Evolutionary conservation across 192 early-diverging fungal genomes (phyloP).

Genomic region (Neocallimastix lanati): DNA sequence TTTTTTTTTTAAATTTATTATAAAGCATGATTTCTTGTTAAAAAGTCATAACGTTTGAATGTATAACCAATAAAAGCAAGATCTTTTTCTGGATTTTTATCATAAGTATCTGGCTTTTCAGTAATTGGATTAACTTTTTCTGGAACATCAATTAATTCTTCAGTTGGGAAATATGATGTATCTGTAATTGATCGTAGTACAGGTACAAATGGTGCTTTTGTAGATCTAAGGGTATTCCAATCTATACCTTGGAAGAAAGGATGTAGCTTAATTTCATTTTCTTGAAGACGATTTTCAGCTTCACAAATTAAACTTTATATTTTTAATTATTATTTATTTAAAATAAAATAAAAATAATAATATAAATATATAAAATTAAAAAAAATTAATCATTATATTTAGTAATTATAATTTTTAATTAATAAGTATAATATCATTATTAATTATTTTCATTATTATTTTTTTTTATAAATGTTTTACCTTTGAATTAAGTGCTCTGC

Average conservation of each 20-base stretch:
- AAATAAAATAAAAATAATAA: too few species aligned
- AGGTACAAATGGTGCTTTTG: constrained; percentile 83
- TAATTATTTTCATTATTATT: neutral
- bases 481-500: constrained; percentile 81
- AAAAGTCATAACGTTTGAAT: constrained; percentile 46
- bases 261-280: constrained; percentile 73
- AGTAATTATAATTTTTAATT: too few species aligned
- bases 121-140: neutral
- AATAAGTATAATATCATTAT: neutral
- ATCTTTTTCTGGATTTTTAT: constrained; percentile 52
- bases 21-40: too few species aligned
- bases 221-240: constrained; percentile 67
- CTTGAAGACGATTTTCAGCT: constrained; percentile 34
- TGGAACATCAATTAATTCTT: constrained; percentile 69
- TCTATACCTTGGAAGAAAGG: constrained; percentile 88
- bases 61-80: constrained; percentile 95
- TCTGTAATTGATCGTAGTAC: constrained; percentile 59
- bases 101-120: neutral
- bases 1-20: too few species aligned
- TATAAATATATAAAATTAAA: too few species aligned
- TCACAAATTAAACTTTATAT: constrained; percentile 60
- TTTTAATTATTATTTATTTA: too few species aligned
- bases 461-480: constrained; percentile 12
- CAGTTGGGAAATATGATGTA: too few species aligned
- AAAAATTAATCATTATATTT: too few species aligned